A percentile compares a stretch with the other conserved stretches of the same genome.
phyloP scores from a whole-genome alignment of 345 rosid genomes.

The Eucalyptus pumila region DNA sequence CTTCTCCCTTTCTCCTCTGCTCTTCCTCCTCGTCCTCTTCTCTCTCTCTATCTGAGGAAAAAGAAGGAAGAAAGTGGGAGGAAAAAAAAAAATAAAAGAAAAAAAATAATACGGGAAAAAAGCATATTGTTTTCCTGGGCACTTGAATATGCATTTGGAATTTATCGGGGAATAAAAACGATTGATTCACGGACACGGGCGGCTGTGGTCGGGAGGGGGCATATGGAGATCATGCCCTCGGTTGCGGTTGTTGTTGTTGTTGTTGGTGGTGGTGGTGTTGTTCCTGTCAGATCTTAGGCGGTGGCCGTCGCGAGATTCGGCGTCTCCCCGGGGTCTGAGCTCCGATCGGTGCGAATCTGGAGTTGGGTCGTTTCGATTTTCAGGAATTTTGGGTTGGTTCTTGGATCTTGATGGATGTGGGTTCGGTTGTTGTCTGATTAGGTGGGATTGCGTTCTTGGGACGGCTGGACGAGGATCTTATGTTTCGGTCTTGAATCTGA shows the following conservation, averaged over 20 bases:
- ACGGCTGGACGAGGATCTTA: slow-evolving; percentile 49
- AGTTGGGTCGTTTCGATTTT: slow-evolving; percentile 29
- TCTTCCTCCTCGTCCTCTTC: neutral
- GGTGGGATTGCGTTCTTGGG: slow-evolving; percentile 22
- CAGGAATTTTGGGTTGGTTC: neutral
- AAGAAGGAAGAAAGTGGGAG: neutral
- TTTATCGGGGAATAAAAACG: slow-evolving; percentile 1
- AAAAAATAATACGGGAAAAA: neutral
- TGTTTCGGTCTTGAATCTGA: slow-evolving; percentile 32
- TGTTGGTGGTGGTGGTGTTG: neutral
- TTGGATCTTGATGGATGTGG: slow-evolving; percentile 3
- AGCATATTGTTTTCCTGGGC: neutral
- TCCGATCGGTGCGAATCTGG: slow-evolving; percentile 53
- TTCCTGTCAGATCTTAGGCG: slow-evolving; percentile 49
- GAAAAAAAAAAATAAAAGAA: neutral
- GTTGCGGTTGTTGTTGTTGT: slow-evolving; percentile 13
- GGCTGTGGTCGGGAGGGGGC: slow-evolving; percentile 8
- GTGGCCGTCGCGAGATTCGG: slow-evolving; percentile 37
- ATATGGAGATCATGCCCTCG: slow-evolving; percentile 51
- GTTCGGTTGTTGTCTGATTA: slow-evolving; percentile 10
- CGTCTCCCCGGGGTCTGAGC: slow-evolving; percentile 39
- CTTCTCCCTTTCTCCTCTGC: neutral
- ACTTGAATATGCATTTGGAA: slow-evolving; percentile 26
- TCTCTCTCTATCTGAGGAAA: neutral
- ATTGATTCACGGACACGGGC: neutral